Conservation (phyloP, 768 basidiomycete species). For the Amylocystis lapponica region DNA sequence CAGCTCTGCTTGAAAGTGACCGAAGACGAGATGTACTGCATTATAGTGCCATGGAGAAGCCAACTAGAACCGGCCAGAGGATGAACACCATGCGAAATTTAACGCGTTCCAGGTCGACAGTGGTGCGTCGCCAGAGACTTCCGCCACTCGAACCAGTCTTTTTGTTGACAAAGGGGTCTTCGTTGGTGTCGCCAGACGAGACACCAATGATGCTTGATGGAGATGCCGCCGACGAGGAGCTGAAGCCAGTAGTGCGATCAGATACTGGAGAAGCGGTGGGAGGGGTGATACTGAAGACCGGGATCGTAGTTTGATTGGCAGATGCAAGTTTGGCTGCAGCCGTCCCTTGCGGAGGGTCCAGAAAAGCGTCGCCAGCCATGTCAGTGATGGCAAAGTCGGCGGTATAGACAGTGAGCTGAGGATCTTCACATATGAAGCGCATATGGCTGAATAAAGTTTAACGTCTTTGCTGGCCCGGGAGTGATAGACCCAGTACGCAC, state of each 20-base stretch:
- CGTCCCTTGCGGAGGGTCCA: no score
- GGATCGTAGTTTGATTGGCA: no score
- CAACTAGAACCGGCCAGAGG: slow-evolving; percentile 52
- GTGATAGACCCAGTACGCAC: slow-evolving; percentile 18
- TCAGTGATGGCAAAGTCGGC: slow-evolving; percentile 42
- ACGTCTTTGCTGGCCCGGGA: background rate
- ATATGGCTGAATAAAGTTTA: slow-evolving; percentile 21
- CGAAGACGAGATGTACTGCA: no score
- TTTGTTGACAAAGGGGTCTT: slow-evolving; percentile 1
- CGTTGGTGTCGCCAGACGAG: no score
- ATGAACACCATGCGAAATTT: slow-evolving; percentile 46
- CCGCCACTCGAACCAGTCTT: slow-evolving; percentile 4
- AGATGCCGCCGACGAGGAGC: no score
- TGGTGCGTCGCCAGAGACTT: slow-evolving; percentile 4
- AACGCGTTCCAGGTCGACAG: slow-evolving; percentile 19
- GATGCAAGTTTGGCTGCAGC: no score
- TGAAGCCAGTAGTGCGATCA: no score
- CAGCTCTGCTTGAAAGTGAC: no score
- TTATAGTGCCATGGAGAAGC: slow-evolving; percentile 49
- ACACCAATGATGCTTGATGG: no score
- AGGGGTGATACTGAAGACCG: no score
- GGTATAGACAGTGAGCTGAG: slow-evolving; percentile 37
- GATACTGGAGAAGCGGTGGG: no score
- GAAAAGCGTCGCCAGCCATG: slow-evolving; percentile 13
- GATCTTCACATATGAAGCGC: slow-evolving; percentile 26